Base-by-base conservation (phyloP, 2,329 filamentous ascomycete species). In the Fusarium lyarnte region DNA sequence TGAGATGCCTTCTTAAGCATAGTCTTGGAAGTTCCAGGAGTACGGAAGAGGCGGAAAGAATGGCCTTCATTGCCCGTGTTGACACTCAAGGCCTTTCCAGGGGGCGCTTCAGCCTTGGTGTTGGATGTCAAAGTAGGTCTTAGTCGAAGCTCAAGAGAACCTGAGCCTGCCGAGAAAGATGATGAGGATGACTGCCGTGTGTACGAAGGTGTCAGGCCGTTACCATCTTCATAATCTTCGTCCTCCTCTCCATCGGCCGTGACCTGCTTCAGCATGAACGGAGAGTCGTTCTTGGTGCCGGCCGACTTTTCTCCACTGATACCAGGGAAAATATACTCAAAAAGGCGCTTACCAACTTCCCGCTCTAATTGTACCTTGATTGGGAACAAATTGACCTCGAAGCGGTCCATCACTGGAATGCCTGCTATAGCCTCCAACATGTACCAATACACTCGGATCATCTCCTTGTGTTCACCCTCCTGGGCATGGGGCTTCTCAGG, bases 341-440 rank as follows among this genome's bases (percentile, higher is more conserved):
- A 97, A 4, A 99, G 86, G 74, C 92, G 94, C 83, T 97, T 95
- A 47, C 95, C 95, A 53, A 97, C 91, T 76, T 98, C 95, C 39
- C 91, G 92, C 82, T 99, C 96, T 39, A 99, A 86, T 80, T 99
- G 96, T 27, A 99, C 91, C 81, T 94, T 97, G 80, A 99, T 89
- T 1, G 96, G 97, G 80, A 97, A 95, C 25, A 99, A 85, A 61
- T 95, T 94, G 61, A 99, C 93, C 81, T 98, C 95, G 78, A 99
- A 99, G 77, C 97, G 93, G 76, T 98, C 95, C 86, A 99, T 94
- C 36, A 99, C 95, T 1, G 95, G 94, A 69, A 99, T 99, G 53
- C 96, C 96, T 41, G 95, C 96, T 80, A 99, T 98, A 12, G 96
- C 95, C 83, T 99, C 96, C 8, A 99, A 87, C 94, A 98, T 98